Base-by-base conservation (phyloP, 1,139 yeast genomes). In the Candida dubliniensis region DNA sequence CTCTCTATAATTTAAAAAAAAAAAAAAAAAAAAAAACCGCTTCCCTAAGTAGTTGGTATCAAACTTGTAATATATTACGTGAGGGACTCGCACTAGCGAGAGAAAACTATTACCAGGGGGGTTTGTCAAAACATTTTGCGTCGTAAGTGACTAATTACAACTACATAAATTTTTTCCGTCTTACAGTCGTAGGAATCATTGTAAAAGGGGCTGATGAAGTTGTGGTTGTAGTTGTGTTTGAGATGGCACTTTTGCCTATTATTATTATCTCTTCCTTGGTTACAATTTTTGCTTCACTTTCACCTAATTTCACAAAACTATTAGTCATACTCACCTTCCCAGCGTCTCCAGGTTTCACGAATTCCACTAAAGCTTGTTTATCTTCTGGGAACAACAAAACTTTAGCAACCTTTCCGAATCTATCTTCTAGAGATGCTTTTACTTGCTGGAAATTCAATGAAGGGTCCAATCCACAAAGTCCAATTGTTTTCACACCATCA, bases 281-380 rank as follows among this genome's bases (percentile, higher is more conserved):
- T 3, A 39, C 38, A 4, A 48, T 40, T 39, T 37, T 34, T 2
- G 41, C 41, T 11, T 32, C 31, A 8, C 31, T 29, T 34, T 42
- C 29, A 9, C 48, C 53, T 35, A 49, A 41, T 37, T 47, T 37
- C 25, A 46, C 38, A 8, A 41, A 30, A 14, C 39, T 33, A 13
- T 37, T 33, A n/a, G 24, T 25, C 60, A 86, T 59, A 8, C 73
- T 64, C 0, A 86, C 86, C 44, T 63, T 73, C 0, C 95, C 93
- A 3, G 87, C 78, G 45, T 74, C 76, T 8, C 64, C 58, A 0
- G 71, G 67, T 4, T 61, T 62, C 23, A 57, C 62, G 53, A 79
- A 82, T 51, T 80, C 80, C 2, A 86, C 70, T 12, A 80, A 56
- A 0, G 86, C 88, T 2, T 77, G 78, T 2, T 64, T 60, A n/a